phyloP scores from a whole-genome alignment of 345 rosid genomes.

The Boechera stricta region DNA sequence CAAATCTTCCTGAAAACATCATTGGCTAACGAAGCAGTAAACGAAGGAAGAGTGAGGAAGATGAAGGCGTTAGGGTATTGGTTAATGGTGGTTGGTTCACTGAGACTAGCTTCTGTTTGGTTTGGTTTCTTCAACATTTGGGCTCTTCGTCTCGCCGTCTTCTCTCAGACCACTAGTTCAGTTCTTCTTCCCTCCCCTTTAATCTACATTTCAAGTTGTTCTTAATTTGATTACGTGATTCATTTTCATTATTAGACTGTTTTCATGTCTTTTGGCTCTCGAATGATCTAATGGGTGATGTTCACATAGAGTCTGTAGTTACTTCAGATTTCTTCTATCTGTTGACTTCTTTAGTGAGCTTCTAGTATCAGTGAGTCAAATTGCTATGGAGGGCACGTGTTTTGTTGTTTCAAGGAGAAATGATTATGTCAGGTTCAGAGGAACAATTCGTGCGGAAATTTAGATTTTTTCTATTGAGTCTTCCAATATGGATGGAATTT shows the following conservation, averaged over 20 bases:
- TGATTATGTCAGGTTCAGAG: conserved; percentile 19
- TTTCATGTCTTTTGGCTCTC: not conserved
- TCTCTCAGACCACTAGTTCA: conserved; percentile 75
- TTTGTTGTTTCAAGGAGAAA: not conserved
- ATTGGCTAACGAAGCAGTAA: not conserved
- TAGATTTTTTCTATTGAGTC: not conserved
- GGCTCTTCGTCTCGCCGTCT: conserved; percentile 92
- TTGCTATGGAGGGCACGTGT: not conserved
- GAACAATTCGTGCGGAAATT: not conserved
- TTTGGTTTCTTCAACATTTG: conserved; percentile 93
- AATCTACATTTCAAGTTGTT: not conserved
- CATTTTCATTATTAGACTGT: not conserved
- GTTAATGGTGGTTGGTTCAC: conserved; percentile 85
- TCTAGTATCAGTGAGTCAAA: conserved; percentile 1
- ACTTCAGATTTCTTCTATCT: conserved; percentile 1
- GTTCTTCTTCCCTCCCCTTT: conserved; percentile 9
- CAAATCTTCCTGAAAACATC: not conserved
- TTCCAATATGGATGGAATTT: no score
- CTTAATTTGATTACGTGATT: not conserved
- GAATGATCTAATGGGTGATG: not conserved
- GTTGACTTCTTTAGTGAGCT: conserved; percentile 16
- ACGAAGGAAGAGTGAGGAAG: conserved; percentile 27
- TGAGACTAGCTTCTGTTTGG: conserved; percentile 93
- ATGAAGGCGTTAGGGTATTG: conserved; percentile 94
- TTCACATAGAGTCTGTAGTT: conserved; percentile 17